A percentile compares a stretch with the other conserved stretches of the same genome.
Conservation (phyloP, 768 basidiomycete genomes). For the Russula griseocarnosa region DNA sequence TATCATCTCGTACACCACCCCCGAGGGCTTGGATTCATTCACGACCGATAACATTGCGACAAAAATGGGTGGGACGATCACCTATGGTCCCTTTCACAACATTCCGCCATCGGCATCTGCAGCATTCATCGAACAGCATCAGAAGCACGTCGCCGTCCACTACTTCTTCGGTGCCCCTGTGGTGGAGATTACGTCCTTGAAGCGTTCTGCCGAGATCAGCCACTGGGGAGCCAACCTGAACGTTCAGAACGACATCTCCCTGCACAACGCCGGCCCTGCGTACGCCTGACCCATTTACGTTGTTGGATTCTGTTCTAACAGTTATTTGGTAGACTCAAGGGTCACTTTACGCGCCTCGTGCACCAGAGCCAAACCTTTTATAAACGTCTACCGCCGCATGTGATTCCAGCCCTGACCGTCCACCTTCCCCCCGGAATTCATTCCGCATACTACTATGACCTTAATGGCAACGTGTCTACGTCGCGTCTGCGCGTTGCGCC, state of each 20-base stretch:
- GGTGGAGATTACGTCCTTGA: conserved; percentile 65
- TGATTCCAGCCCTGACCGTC: conserved; percentile 68
- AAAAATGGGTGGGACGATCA: conserved; percentile 75
- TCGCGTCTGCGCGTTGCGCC: conserved; percentile 74
- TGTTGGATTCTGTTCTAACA: conserved; percentile 14
- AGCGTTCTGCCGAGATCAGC: conserved; percentile 82
- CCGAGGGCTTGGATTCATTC: conserved; percentile 56
- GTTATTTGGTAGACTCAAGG: conserved; percentile 64
- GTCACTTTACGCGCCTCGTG: conserved; percentile 89
- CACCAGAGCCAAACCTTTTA: conserved; percentile 76
- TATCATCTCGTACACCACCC: conserved; percentile 68
- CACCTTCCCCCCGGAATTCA: conserved; percentile 80
- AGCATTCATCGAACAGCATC: conserved; percentile 55
- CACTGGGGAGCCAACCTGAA: conserved; percentile 97
- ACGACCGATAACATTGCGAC: conserved; percentile 56
- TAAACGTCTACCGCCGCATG: conserved; percentile 61
- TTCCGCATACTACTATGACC: conserved; percentile 85
- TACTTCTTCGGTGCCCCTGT: conserved; percentile 83
- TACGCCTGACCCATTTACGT: conserved; percentile 42
- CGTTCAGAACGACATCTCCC: conserved; percentile 78
- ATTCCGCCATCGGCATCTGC: conserved; percentile 58
- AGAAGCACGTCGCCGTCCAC: conserved; percentile 68
- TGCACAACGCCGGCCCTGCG: conserved; percentile 90
- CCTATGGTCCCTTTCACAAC: conserved; percentile 84
- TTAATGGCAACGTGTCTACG: conserved; percentile 94